Base-by-base conservation (phyloP, 2,329 filamentous ascomycete genomes). In the Penicillium sp. region DNA sequence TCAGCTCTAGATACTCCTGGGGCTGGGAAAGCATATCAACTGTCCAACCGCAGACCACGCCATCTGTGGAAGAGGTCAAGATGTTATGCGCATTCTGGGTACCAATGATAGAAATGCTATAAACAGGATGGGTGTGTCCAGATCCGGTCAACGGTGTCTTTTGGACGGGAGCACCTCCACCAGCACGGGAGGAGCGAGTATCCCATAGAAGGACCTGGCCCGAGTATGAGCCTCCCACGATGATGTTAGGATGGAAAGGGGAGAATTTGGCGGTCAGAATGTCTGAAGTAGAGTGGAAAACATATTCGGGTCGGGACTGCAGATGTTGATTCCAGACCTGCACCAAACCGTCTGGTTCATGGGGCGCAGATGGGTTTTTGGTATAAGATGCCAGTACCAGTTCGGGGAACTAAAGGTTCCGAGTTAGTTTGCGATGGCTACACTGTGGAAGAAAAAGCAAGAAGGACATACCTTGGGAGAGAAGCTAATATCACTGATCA, bases 61-160 rank as follows among this genome's bases (percentile, higher is more conserved):
- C 94, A 69, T 99, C 94, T 0, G 94, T 99, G 1, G 92, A 97
- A 71, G 91, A 93, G 29, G 92, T 97, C 65, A 99, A 90, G 71
- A 99, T 96, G 74, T 97, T 99, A 78, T 97, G 96, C 55, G 94
- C 94, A 72, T 99, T 99, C 70, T 97, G 94, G 0, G 95, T 99
- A 60, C 94, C 94, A 46, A 99, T 91, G 51, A 99, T 95, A 59
- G 94, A 90, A 53, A 99, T 86, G 34, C 89, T 92, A 78, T 99
- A 99, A 60, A 99, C 90, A 0, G 94, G 94, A 69, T 99, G 94
- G 7, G 94, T 96, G 73, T 99, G 94, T 13, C 94, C 92, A 13
- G 91, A 92, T 46, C 94, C 93, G 5, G 93, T 97, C 34, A 99
- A 81, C 1, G 94, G 94, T 1, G 94, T 99, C 77, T 96, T 97